Conservation (phyloP, 768 basidiomycete species). For the Kwoniella europaea region DNA sequence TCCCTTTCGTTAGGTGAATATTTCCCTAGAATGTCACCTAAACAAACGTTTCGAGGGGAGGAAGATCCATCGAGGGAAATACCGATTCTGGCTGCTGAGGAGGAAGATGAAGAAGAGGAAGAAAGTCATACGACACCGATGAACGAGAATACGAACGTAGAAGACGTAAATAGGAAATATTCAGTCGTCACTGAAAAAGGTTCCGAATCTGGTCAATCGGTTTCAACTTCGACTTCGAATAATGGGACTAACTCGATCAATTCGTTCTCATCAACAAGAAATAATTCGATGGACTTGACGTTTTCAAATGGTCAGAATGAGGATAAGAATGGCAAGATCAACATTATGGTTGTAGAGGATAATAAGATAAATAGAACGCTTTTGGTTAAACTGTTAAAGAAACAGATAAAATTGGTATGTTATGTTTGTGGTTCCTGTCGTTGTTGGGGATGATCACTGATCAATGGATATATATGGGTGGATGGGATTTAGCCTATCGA, state of each 20-base stretch:
- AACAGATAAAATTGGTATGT: conserved; percentile 27
- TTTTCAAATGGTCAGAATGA: neutral
- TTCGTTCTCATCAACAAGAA: neutral
- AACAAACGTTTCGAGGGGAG: neutral
- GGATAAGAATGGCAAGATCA: conserved; percentile 23
- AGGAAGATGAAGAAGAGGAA: neutral
- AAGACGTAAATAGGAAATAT: neutral
- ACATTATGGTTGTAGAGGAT: conserved; percentile 54
- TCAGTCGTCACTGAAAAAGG: neutral
- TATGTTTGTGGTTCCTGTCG: neutral
- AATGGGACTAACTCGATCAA: neutral
- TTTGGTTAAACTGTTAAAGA: conserved; percentile 37
- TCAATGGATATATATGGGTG: conserved; percentile 8
- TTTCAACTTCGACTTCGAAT: too few relatives aligned
- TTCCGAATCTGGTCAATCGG: neutral
- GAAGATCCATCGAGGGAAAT: too few relatives aligned
- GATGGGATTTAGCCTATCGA: conserved; percentile 30
- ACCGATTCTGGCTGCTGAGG: too few relatives aligned
- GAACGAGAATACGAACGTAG: neutral
- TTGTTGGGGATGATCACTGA: neutral
- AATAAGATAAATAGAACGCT: conserved; percentile 48
- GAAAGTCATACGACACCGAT: neutral
- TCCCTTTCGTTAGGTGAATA: conserved; percentile 46
- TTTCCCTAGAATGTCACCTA: conserved; percentile 30
- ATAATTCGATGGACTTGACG: neutral